Evolutionary conservation across 2,329 filamentous ascomycete species (phyloP).

Genomic region (Leptographium wingfieldii): DNA sequence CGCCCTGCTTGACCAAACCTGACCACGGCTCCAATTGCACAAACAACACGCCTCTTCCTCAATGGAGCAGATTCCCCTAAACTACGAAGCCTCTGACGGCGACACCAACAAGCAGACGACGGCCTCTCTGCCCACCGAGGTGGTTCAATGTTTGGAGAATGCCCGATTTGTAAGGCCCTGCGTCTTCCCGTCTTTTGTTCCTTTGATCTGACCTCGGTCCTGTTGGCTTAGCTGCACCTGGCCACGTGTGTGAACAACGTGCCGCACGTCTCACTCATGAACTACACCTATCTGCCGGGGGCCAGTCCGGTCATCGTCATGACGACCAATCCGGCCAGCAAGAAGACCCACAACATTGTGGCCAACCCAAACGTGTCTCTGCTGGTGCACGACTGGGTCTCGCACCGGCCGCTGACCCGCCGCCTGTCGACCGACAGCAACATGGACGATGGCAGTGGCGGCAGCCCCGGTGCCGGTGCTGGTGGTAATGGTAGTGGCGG

Average conservation of each 20-base stretch:
- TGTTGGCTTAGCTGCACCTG: constrained; percentile 63
- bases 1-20: neutral
- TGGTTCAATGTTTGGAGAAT: constrained; percentile 84
- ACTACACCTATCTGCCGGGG: constrained; percentile 87
- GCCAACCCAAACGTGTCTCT: constrained; percentile 80
- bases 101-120: constrained; percentile 59
- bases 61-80: constrained; percentile 57
- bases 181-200: neutral
- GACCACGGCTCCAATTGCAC: neutral
- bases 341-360: constrained; percentile 70
- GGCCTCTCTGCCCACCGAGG: constrained; percentile 63
- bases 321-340: constrained; percentile 72
- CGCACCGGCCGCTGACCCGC: constrained; percentile 70
- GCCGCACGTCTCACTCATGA: constrained; percentile 95
- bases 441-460: constrained; percentile 22
- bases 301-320: constrained; percentile 78
- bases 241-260: constrained; percentile 75
- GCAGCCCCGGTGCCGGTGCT: neutral
- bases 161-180: constrained; percentile 65
- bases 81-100: constrained; percentile 62
- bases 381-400: constrained; percentile 96
- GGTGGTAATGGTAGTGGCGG: neutral
- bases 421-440: constrained; percentile 47
- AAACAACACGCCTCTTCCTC: neutral
- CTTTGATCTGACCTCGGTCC: constrained; percentile 1